Base-by-base conservation (phyloP, 768 basidiomycete genomes). In the Boletus vermiculosoides region DNA sequence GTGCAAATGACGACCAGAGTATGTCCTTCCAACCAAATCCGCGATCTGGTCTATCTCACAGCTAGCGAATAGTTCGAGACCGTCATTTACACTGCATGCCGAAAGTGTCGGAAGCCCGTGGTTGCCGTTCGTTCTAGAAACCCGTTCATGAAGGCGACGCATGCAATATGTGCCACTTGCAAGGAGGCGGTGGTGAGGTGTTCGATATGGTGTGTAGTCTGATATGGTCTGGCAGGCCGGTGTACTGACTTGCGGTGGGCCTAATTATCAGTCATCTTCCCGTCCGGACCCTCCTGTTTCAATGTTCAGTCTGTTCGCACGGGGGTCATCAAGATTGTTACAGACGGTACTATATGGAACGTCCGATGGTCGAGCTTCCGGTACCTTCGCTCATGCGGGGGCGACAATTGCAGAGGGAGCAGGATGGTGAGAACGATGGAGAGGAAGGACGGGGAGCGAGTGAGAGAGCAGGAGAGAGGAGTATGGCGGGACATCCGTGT, bases 261-360 rank as follows among this genome's bases (percentile, higher is more conserved):
- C 6, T n/a, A n/a, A n/a, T 20, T 31, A 6, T 16, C 58, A 92
- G 91, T 69, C 92, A 84, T 53, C 81, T 93, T 30, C 91, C 92
- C 4, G 88, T 92, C 16, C 83, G 81, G 30, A 75, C 81, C 0
- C 74, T 91, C 5, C 71, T 90, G 3, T 87, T 92, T 66, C 84
- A 86, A 50, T 93, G 92, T 68, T 80, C 87, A 0, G 73, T 88
- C 2, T 94, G 92, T 66, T 74, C 80, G 42, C 92, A 94, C 59
- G 92, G 92, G 0, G 91, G 91, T 0, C 92, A 94, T 61, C 86
- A 87, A 61, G 78, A 80, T 20, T 94, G 92, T 71, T 92, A 90
- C 63, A 79, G 83, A 39, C 75, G 77, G 31, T 91, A 85, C 65
- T 89, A 90, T 63, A 73, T 80, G 60, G 75, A 78, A 39, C 81